Evolutionary conservation across 768 basidiomycete species (phyloP), one percentile per base, ranked within the genome.

Genomic region (button mushroom (Agaricus bisporus)): DNA sequence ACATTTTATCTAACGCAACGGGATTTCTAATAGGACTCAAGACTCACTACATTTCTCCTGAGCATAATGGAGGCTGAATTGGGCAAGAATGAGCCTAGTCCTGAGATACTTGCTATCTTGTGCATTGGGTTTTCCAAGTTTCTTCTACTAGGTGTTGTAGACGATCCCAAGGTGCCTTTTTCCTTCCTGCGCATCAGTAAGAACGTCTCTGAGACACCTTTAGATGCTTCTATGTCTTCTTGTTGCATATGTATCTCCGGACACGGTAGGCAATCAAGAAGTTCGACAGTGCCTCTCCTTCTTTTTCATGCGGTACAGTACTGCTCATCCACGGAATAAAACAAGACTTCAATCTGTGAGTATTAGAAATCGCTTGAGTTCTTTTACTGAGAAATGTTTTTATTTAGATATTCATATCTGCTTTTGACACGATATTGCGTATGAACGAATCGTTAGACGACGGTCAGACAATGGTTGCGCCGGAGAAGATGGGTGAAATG

Each of bases 281-380:
- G 74, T 98, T 15, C 78, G 92, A 41, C 95, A 98, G 68, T 98
- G 93, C 63, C 73, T 99, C 12, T 85, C 91, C 5, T 98, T 97
- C 66, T 98, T 98, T 76, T 88, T 99, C 73, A 92, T 93, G 0
- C 85, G 93, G 0, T 98, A 91, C 64, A 91, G 91, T 64, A 97
- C 90, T 67, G 91, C 94, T 0, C 86, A 90, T 0, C 68, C 83
- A 5, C 68, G 64, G 15, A 95, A 98, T 63, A 94, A 98, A 69
- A 77, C 60, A 64, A 80, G 74, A 74, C 83, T 74, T 59, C 80
- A 76, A 49, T 68, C 68, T 48, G 79, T 79, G 55, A 26, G 73
- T 63, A 6, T 44, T 36, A 17, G 35, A 6, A 18, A 9, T 18
- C 6, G 4, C 35, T 48, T 39, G 10, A n/a, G 45, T 45, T 20